Evolutionary conservation across 805 yeast genomes (phyloP).

Genomic region (Metschnikowia cerradonensis): DNA sequence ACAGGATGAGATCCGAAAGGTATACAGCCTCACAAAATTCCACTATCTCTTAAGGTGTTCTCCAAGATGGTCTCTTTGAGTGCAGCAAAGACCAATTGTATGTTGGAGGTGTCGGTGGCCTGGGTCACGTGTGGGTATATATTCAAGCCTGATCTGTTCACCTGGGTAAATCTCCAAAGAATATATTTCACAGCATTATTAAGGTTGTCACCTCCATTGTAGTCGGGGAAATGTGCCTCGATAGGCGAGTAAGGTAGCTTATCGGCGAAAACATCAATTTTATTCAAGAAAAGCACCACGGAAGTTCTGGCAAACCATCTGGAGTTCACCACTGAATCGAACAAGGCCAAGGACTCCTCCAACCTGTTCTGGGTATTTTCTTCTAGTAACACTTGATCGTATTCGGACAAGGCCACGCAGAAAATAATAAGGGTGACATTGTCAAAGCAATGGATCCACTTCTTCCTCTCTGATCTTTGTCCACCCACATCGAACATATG

Average conservation of each 20-base stretch:
- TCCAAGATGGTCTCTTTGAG: slow-evolving; percentile 77
- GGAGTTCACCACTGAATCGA: slow-evolving; percentile 87
- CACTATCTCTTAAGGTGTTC: slow-evolving; percentile 71
- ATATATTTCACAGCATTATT: slow-evolving; percentile 90
- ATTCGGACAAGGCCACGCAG: slow-evolving; percentile 87
- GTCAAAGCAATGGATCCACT: slow-evolving; percentile 97
- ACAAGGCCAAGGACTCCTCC: slow-evolving; percentile 61
- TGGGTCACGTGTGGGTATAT: slow-evolving; percentile 91
- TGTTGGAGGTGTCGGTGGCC: slow-evolving; percentile 90
- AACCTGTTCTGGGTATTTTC: slow-evolving; percentile 26
- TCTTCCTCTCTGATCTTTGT: slow-evolving; percentile 90
- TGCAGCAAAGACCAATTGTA: slow-evolving; percentile 79
- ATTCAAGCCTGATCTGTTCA: slow-evolving; percentile 75
- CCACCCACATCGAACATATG: slow-evolving; percentile 84
- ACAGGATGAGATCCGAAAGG: background rate
- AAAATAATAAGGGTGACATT: slow-evolving; percentile 86
- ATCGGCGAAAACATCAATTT: slow-evolving; percentile 85
- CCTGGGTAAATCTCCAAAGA: slow-evolving; percentile 82
- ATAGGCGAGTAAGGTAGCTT: slow-evolving; percentile 78
- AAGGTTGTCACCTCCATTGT: slow-evolving; percentile 84
- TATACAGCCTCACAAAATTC: slow-evolving; percentile 43
- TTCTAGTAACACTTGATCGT: slow-evolving; percentile 77
- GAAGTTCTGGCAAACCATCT: slow-evolving; percentile 90
- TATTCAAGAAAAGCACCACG: slow-evolving; percentile 80
- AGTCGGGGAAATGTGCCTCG: slow-evolving; percentile 82